Conservation (phyloP, 140 eudicot species). For the Oenanthe javanica region DNA sequence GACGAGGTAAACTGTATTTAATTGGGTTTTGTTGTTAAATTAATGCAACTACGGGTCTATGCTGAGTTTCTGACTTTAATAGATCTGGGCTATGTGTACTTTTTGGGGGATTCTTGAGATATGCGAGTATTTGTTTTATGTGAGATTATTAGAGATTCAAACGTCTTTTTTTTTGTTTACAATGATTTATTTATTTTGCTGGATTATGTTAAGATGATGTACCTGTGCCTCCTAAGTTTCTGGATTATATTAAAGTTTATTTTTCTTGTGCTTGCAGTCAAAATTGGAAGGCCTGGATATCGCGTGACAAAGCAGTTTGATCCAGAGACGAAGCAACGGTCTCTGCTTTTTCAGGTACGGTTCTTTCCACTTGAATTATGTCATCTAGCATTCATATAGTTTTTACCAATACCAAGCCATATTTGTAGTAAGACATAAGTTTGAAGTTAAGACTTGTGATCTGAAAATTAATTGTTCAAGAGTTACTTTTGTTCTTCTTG, state of each 20-base stretch:
- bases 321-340: constrained; percentile 86
- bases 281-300: constrained; percentile 94
- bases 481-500: neutral
- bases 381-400: neutral
- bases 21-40: neutral
- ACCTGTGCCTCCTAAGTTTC: neutral
- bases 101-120: neutral
- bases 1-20: neutral
- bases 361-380: neutral
- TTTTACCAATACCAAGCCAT: neutral
- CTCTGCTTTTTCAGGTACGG: constrained; percentile 79
- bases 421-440: neutral
- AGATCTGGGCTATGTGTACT: neutral
- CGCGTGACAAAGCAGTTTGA: constrained; percentile 90
- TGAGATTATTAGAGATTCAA: neutral
- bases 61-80: no score
- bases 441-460: no score
- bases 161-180: neutral
- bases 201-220: neutral
- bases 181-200: neutral
- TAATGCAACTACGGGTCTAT: neutral
- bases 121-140: neutral
- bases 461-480: neutral
- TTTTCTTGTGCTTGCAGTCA: constrained; percentile 46
- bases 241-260: neutral